phyloP scores from a whole-genome alignment of 2,329 filamentous ascomycete genomes.

The Rhexocercosporidium sp. region DNA sequence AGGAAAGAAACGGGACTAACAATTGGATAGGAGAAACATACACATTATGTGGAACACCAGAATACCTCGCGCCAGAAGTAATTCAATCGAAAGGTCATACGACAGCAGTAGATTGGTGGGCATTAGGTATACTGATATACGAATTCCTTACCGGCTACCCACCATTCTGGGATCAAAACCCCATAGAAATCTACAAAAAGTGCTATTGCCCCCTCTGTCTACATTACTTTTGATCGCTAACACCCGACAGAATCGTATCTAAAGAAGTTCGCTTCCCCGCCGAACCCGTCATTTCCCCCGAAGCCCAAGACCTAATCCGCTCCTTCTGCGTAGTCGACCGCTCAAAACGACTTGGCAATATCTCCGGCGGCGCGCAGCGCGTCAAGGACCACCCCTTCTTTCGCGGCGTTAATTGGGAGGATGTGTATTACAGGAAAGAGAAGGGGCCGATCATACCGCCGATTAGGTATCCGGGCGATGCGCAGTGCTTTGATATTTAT shows the following conservation, averaged over 20 bases:
- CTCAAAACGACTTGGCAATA: conserved; percentile 78
- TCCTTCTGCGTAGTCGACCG: conserved; percentile 81
- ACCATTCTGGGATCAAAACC: conserved; percentile 86
- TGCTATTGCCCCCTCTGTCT: conserved; percentile 39
- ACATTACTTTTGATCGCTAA: background rate
- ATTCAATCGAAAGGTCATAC: conserved; percentile 82
- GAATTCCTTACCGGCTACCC: conserved; percentile 86
- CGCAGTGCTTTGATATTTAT: conserved; percentile 82
- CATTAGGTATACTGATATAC: conserved; percentile 81
- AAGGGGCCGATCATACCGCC: conserved; percentile 78
- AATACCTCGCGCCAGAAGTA: conserved; percentile 84
- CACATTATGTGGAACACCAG: conserved; percentile 81
- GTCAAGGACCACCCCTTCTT: conserved; percentile 84
- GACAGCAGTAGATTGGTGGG: conserved; percentile 86
- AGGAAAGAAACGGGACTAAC: conserved; percentile 19
- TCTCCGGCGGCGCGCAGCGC: conserved; percentile 71
- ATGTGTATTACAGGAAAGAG: conserved; percentile 66
- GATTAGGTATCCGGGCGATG: conserved; percentile 73
- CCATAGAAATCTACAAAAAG: conserved; percentile 86
- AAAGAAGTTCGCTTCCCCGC: conserved; percentile 76
- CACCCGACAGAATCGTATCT: conserved; percentile 70
- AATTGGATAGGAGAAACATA: conserved; percentile 68
- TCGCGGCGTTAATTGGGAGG: conserved; percentile 73
- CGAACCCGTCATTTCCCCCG: conserved; percentile 65
- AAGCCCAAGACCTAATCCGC: conserved; percentile 76